These are phyloP conservation scores for Backusella tarrabulga DNA, from an alignment of 192 early-diverging fungal species.

Conservation along the genomic window DNA sequence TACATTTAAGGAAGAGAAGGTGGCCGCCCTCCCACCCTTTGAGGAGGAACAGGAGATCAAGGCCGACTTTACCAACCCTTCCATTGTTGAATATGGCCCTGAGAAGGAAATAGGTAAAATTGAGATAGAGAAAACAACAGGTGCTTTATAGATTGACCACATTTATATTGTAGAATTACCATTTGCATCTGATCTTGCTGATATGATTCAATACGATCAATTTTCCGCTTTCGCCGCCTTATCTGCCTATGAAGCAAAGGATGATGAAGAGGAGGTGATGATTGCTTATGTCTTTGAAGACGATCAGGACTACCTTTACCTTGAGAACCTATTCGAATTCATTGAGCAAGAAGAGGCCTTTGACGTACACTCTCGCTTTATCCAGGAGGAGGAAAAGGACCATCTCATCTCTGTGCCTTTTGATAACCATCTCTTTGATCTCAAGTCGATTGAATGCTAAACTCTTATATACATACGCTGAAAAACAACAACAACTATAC, in stretches of 20 bases:
- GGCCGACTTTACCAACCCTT: neutral
- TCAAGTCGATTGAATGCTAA: neutral
- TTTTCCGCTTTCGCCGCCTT: neutral
- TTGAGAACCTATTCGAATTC: neutral
- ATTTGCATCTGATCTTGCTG: neutral
- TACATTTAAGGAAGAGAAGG: neutral
- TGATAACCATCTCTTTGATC: neutral
- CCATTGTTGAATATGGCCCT: constrained; percentile 6
- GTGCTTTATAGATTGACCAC: neutral
- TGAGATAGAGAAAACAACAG: no score
- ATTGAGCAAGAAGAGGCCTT: neutral
- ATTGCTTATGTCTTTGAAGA: neutral
- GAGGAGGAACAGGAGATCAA: neutral
- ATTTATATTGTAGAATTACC: neutral
- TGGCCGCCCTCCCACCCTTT: neutral
- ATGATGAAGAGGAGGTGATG: neutral
- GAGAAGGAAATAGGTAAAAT: constrained; percentile 7
- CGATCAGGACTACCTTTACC: neutral
- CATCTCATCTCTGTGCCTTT: neutral
- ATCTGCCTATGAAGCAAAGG: neutral
- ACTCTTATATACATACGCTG: no score
- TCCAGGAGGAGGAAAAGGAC: neutral
- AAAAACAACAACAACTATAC: neutral
- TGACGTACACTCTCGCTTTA: neutral
- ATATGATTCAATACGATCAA: neutral